Evolutionary conservation across 2,329 filamentous ascomycete genomes (phyloP), one percentile per base, ranked within the genome.

Genomic region (Xylaria digitata): DNA sequence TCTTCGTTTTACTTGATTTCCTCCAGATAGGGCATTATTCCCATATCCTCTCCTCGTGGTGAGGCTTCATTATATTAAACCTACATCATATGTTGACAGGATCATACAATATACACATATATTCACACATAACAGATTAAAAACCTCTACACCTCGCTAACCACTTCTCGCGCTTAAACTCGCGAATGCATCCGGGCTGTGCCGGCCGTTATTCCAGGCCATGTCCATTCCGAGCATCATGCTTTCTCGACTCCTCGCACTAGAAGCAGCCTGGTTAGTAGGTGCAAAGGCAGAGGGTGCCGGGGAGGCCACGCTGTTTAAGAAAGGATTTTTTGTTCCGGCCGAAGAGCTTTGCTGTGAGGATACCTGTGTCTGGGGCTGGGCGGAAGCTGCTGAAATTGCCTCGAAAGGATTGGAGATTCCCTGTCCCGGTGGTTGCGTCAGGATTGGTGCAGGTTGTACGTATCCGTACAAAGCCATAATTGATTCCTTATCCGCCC

Each of bases 151-250:
- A 66, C 67, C 70, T 77, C 63, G 75, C 80, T 72, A 84, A 75
- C 77, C 80, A 74, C 86, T 84, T 71, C 86, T 82, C 59, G 90
- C 88, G 74, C 90, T 93, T 70, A 94, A 81, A 57, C 90, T 92
- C 2, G 91, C 88, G 83, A 94, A 94, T 15, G 92, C 92, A 78
- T 94, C 92, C 3, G 92, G 92, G 73, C 91, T 93, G 75, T 94
- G 91, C 48, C 92, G 83, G 9, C 92, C 92, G 72, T 89, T 90
- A 73, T 83, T 84, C 87, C 87, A 89, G 52, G 86, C 84, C 82
- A 89, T 86, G 63, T 87, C 87, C 77, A 88, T 83, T 46, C 91
- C 86, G 71, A 89, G 84, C 62, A 83, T 87, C 77, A 92, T 87
- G 77, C 91, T 94, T 75, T 94, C 92, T 55, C 91, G 86, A 73